phyloP scores from a whole-genome alignment of 2,329 filamentous ascomycete species.

The Rutstroemia sp. region DNA sequence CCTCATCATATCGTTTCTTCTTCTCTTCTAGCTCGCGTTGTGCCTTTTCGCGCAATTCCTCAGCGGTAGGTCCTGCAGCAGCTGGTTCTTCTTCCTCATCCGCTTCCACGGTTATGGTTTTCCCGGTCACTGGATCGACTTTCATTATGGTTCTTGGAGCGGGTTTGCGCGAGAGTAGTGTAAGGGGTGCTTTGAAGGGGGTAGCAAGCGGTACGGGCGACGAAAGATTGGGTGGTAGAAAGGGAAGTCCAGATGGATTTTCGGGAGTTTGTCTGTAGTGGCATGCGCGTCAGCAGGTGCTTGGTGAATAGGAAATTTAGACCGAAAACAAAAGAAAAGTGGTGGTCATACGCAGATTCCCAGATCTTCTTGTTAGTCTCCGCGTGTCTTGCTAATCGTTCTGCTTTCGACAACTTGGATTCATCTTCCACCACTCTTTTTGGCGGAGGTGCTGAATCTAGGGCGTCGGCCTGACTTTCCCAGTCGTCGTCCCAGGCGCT shows the following conservation, averaged over 20 bases:
- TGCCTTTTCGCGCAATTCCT: slow-evolving; percentile 72
- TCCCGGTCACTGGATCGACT: slow-evolving; percentile 45
- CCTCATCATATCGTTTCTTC: slow-evolving; percentile 83
- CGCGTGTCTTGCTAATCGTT: slow-evolving; percentile 71
- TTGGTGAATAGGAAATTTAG: neutral
- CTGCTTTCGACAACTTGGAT: slow-evolving; percentile 56
- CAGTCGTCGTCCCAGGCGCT: slow-evolving; percentile 90
- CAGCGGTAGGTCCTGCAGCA: slow-evolving; percentile 57
- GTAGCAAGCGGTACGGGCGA: slow-evolving; percentile 47
- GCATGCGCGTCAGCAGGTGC: neutral
- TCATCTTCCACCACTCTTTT: slow-evolving; percentile 17
- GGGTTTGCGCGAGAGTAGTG: slow-evolving; percentile 78
- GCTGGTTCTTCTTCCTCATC: slow-evolving; percentile 60
- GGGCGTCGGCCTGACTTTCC: slow-evolving; percentile 67
- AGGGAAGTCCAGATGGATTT: slow-evolving; percentile 61
- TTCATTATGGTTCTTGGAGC: slow-evolving; percentile 50
- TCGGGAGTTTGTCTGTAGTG: slow-evolving; percentile 54
- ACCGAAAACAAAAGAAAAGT: neutral
- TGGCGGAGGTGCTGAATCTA: slow-evolving; percentile 23
- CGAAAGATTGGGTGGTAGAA: slow-evolving; percentile 38
- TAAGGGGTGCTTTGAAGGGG: slow-evolving; percentile 75
- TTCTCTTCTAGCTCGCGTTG: slow-evolving; percentile 80
- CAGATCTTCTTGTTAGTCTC: slow-evolving; percentile 82
- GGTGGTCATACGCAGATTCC: slow-evolving; percentile 67
- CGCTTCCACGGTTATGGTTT: slow-evolving; percentile 41